Evolutionary conservation across 345 rosid genomes (phyloP).

Genomic region (Salix koriyanagi): DNA sequence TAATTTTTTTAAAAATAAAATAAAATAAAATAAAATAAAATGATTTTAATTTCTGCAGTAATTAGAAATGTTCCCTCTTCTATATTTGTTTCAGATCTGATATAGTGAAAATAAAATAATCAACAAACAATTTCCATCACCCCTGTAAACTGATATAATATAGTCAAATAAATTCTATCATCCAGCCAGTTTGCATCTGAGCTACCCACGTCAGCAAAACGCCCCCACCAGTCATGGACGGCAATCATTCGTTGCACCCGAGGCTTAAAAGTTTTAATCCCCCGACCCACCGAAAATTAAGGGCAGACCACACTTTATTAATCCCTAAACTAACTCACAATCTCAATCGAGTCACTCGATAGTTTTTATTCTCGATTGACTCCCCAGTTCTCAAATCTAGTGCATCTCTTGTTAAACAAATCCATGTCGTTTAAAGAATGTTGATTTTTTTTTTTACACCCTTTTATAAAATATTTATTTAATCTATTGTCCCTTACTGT

Average conservation of each 20-base stretch:
- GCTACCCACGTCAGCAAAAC: not conserved
- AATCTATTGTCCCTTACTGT: no score
- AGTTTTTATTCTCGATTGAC: not conserved
- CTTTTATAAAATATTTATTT: no score
- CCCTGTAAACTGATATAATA: not conserved
- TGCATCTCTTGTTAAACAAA: not conserved
- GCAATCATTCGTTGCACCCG: not conserved
- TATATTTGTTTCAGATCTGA: not conserved
- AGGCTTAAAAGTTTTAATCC: not conserved
- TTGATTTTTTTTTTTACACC: no score
- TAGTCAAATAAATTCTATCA: not conserved
- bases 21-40: not conserved
- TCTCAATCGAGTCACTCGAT: not conserved
- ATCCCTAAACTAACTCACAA: not conserved
- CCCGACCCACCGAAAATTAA: not conserved
- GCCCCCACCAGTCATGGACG: slow-evolving; percentile 2
- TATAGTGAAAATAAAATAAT: no score
- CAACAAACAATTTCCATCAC: not conserved
- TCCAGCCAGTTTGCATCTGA: not conserved
- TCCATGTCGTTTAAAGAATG: not conserved
- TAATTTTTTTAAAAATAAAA: not conserved
- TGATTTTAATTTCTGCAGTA: not conserved
- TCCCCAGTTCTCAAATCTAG: not conserved
- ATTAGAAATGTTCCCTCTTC: no score
- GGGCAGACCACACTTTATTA: not conserved